Conservation (phyloP, 306 rosid genomes). For the Malus fusca region DNA sequence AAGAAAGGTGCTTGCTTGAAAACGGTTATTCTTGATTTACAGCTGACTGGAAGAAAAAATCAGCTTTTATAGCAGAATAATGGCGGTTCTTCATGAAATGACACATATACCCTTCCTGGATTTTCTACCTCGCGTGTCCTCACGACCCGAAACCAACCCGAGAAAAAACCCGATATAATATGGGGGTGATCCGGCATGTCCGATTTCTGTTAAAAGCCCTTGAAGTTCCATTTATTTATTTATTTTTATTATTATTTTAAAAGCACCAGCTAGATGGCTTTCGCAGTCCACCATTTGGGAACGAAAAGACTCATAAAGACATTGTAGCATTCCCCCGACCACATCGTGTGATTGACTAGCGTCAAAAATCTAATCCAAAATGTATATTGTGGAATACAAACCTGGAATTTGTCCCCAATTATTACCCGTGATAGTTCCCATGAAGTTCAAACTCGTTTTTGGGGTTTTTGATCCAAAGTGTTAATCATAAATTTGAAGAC, state of each 20-base stretch:
- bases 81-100: background rate
- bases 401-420: no score
- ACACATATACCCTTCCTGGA: background rate
- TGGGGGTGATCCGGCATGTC: background rate
- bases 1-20: background rate
- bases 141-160: background rate
- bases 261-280: no score
- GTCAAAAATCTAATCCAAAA: no score
- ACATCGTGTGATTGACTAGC: no score
- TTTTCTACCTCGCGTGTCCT: no score
- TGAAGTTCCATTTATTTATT: background rate
- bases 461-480: no score
- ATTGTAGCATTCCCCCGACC: accelerated
- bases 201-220: background rate
- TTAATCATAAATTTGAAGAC: conserved; percentile 14
- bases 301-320: no score
- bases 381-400: no score
- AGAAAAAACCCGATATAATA: background rate
- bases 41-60: background rate
- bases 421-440: no score
- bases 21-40: background rate
- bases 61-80: background rate
- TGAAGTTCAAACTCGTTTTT: no score
- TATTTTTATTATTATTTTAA: no score
- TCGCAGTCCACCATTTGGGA: no score